Conservation (phyloP, 768 basidiomycete genomes). For the Rhizopogon rudus region DNA sequence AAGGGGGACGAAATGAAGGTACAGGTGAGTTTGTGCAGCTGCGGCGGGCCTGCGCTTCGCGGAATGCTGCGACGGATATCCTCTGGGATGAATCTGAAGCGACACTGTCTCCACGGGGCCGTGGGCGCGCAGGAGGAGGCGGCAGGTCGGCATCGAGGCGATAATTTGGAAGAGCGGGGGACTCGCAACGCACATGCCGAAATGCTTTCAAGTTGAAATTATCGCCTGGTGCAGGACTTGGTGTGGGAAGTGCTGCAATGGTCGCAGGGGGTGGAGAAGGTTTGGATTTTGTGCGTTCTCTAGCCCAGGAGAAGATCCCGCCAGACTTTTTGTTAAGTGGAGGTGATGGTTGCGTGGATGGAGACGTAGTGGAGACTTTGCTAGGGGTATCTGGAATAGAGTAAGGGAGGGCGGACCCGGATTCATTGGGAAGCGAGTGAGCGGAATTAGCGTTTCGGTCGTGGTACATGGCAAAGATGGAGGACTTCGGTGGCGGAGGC, state of each 20-base stretch:
- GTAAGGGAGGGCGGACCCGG: slow-evolving; percentile 23
- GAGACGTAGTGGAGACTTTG: slow-evolving; percentile 9
- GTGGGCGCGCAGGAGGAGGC: slow-evolving; percentile 36
- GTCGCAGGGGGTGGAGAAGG: slow-evolving; percentile 25
- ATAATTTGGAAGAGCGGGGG: slow-evolving; percentile 24
- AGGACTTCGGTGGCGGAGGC: slow-evolving; percentile 60
- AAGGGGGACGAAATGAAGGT: slow-evolving; percentile 43
- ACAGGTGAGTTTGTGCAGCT: slow-evolving; percentile 58
- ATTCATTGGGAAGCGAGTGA: slow-evolving; percentile 52
- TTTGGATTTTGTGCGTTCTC: slow-evolving; percentile 33
- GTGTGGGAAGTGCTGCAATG: slow-evolving; percentile 24
- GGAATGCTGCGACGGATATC: slow-evolving; percentile 78
- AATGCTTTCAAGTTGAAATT: slow-evolving; percentile 74
- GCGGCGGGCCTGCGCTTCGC: slow-evolving; percentile 68
- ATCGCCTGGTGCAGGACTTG: slow-evolving; percentile 16
- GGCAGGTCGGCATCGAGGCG: slow-evolving; percentile 16
- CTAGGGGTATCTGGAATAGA: slow-evolving; percentile 15
- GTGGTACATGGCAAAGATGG: slow-evolving; percentile 56
- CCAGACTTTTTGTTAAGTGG: slow-evolving; percentile 30
- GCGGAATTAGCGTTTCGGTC: slow-evolving; percentile 53
- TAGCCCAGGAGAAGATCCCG: slow-evolving; percentile 30
- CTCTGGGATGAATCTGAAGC: slow-evolving; percentile 66
- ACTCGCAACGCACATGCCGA: slow-evolving; percentile 54
- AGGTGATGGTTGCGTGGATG: slow-evolving; percentile 8
- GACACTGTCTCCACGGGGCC: slow-evolving; percentile 53